Evolutionary conservation across 768 basidiomycete genomes (phyloP).

Genomic region (Phlebiopsis gigantea): DNA sequence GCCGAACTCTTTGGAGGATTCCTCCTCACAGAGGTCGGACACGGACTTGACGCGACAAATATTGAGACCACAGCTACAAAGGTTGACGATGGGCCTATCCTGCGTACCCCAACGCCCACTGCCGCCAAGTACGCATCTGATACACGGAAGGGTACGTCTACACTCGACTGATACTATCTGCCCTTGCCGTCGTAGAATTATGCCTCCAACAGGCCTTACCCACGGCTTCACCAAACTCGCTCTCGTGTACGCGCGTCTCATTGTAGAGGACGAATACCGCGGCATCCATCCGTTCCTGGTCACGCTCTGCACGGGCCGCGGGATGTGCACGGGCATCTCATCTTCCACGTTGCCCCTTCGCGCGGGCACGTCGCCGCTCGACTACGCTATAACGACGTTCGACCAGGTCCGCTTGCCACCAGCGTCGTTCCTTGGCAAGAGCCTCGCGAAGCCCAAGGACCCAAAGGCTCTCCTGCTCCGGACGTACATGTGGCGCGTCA

Average conservation of each 20-base stretch:
- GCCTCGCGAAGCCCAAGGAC: neutral
- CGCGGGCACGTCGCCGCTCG: constrained; percentile 19
- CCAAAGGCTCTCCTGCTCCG: constrained; percentile 1
- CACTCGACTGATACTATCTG: neutral
- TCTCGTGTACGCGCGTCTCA: constrained; percentile 2
- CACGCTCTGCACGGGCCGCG: neutral
- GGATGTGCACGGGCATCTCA: constrained; percentile 1
- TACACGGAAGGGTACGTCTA: neutral
- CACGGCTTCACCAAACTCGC: neutral
- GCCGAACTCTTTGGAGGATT: constrained; percentile 7
- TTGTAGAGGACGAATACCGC: constrained; percentile 2
- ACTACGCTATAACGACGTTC: constrained; percentile 7
- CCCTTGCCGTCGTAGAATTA: neutral
- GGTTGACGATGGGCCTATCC: constrained; percentile 1
- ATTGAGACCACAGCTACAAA: constrained; percentile 7
- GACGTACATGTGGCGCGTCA: constrained; percentile 2
- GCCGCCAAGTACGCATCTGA: constrained; percentile 1
- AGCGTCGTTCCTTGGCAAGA: constrained; percentile 1
- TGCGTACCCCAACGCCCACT: neutral
- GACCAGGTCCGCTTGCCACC: constrained; percentile 15
- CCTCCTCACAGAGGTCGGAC: constrained; percentile 1
- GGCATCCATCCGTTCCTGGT: constrained; percentile 6
- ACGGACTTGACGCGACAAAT: constrained; percentile 5
- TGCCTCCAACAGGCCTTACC: constrained; percentile 3
- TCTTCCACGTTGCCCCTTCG: constrained; percentile 10